Evolutionary conservation across 2,329 filamentous ascomycete genomes (phyloP).

Genomic region (Cytospora paraplurivora): DNA sequence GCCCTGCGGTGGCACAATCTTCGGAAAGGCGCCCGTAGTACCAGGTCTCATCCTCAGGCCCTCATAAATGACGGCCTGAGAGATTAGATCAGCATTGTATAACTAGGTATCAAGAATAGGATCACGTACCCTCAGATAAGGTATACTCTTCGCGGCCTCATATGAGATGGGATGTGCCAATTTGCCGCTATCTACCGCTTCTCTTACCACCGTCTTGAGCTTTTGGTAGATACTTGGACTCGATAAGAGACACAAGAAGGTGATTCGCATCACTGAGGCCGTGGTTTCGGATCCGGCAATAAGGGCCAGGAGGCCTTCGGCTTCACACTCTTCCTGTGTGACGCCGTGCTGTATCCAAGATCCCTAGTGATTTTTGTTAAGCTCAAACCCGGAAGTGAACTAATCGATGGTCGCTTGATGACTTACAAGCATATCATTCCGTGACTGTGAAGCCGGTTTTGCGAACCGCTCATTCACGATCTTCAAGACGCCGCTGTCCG

Average conservation of each 20-base stretch:
- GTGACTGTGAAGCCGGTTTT: slow-evolving; percentile 41
- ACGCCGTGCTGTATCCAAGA: slow-evolving; percentile 36
- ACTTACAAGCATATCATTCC: slow-evolving; percentile 50
- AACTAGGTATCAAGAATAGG: no score
- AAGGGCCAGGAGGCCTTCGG: slow-evolving; percentile 35
- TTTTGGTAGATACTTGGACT: slow-evolving; percentile 45
- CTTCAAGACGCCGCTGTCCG: background rate
- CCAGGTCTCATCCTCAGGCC: slow-evolving; percentile 53
- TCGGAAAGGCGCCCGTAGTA: slow-evolving; percentile 30
- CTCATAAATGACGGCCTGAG: slow-evolving; percentile 51
- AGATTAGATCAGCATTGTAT: background rate
- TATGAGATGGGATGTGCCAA: slow-evolving; percentile 31
- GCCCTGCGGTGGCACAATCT: slow-evolving; percentile 37
- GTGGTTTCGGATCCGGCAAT: slow-evolving; percentile 25
- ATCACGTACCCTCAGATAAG: slow-evolving; percentile 44
- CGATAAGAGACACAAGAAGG: slow-evolving; percentile 45
- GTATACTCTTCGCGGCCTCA: slow-evolving; percentile 38
- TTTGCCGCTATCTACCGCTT: slow-evolving; percentile 38
- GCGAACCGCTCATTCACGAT: slow-evolving; percentile 10
- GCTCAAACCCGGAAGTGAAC: background rate
- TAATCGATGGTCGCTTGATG: accelerated
- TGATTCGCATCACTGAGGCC: slow-evolving; percentile 20
- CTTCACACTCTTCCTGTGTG: slow-evolving; percentile 45
- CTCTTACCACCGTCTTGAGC: slow-evolving; percentile 50
- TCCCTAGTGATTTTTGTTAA: background rate